A percentile compares a stretch with the other conserved stretches of the same genome.
phyloP scores from a whole-genome alignment of 345 rosid genomes.

The Microcos paniculata region DNA sequence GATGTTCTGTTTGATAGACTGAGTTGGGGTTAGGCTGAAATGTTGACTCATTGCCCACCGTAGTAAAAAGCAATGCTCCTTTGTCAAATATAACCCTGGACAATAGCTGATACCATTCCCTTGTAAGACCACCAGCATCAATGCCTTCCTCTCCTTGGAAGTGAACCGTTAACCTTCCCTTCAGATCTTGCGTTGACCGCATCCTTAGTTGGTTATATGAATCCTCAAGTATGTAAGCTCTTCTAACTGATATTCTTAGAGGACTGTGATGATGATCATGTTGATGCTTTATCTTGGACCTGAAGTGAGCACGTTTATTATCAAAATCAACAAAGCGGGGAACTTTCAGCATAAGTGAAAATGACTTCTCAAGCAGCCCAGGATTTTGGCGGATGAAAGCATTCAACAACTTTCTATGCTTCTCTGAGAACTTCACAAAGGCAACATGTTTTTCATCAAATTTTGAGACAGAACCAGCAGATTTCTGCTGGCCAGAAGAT shows the following conservation, averaged over 20 bases:
- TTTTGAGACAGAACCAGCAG: conserved; percentile 45
- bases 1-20: conserved; percentile 94
- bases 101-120: conserved; percentile 98
- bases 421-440: conserved; percentile 87
- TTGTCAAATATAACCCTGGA: conserved; percentile 96
- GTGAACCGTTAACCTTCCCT: conserved; percentile 89
- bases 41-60: conserved; percentile 95
- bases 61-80: conserved; percentile 92
- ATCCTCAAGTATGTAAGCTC: conserved; percentile 96
- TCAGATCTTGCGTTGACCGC: conserved; percentile 80
- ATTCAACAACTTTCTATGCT: conserved; percentile 88
- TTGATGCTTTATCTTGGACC: conserved; percentile 92
- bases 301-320: conserved; percentile 85
- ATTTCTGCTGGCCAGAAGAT: conserved; percentile 52
- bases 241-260: conserved; percentile 86
- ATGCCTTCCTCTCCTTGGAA: conserved; percentile 99
- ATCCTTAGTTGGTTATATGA: conserved; percentile 92
- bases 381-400: conserved; percentile 95
- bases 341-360: conserved; percentile 92
- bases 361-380: conserved; percentile 90
- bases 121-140: conserved; percentile 98
- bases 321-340: conserved; percentile 97
- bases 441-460: conserved; percentile 78
- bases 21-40: conserved; percentile 99
- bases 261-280: conserved; percentile 92